Conservation (phyloP, 2,329 filamentous ascomycete species). For the Aspergillus pseudoterreus region DNA sequence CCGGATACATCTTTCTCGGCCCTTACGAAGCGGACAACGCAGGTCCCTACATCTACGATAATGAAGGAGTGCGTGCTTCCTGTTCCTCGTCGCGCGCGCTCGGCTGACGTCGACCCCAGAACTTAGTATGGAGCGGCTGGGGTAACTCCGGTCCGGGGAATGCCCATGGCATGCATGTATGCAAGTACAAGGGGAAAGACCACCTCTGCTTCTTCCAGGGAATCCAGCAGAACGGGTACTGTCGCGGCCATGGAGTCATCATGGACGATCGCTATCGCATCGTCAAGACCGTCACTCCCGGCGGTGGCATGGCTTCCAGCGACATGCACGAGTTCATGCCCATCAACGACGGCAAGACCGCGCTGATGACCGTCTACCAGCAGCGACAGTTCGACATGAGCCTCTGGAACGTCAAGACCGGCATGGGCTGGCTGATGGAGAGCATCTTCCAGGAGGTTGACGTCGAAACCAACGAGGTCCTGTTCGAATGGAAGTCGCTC, state of each 20-base stretch:
- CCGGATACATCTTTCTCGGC: slow-evolving; percentile 51
- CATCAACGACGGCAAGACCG: slow-evolving; percentile 42
- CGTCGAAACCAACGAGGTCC: slow-evolving; percentile 44
- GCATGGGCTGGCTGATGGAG: slow-evolving; percentile 51
- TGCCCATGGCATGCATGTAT: slow-evolving; percentile 48
- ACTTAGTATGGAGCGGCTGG: slow-evolving; percentile 51
- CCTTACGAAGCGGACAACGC: slow-evolving; percentile 49
- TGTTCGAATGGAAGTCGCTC: slow-evolving; percentile 51
- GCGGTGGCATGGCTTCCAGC: slow-evolving; percentile 39
- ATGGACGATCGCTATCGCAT: slow-evolving; percentile 50
- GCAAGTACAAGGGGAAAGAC: slow-evolving; percentile 45
- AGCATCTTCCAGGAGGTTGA: slow-evolving; percentile 53
- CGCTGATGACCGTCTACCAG: slow-evolving; percentile 41
- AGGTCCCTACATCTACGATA: slow-evolving; percentile 52
- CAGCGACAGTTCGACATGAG: slow-evolving; percentile 47
- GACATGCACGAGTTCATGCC: slow-evolving; percentile 54
- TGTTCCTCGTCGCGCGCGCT: neutral
- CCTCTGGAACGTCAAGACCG: slow-evolving; percentile 38
- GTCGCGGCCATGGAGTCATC: slow-evolving; percentile 50
- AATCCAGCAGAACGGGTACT: slow-evolving; percentile 50
- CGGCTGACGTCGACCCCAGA: slow-evolving; percentile 21
- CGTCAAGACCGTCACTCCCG: slow-evolving; percentile 44
- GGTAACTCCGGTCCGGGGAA: slow-evolving; percentile 48
- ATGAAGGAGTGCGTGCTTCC: slow-evolving; percentile 37
- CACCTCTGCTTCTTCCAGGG: slow-evolving; percentile 54